Evolutionary conservation across 2,329 filamentous ascomycete species (phyloP).

Genomic region (Penicillium sp.): DNA sequence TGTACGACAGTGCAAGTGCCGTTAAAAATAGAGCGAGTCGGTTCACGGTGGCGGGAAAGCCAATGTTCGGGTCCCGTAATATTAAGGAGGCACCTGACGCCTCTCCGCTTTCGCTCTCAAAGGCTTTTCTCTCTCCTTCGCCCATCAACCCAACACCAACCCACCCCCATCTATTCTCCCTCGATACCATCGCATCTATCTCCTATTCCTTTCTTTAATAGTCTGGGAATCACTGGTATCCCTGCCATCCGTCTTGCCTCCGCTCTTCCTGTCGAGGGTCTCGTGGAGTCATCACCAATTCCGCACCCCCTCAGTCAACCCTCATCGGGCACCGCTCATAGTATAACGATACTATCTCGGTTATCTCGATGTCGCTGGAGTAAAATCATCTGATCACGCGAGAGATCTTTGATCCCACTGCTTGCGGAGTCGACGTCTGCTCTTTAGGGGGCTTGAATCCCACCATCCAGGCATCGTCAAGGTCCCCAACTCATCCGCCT

Average conservation of each 20-base stretch:
- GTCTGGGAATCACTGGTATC: not conserved
- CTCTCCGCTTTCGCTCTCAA: constrained; percentile 29
- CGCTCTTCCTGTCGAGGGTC: not conserved
- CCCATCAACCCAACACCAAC: constrained; percentile 7
- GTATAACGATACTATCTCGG: constrained; percentile 1
- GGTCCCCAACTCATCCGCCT: constrained; percentile 15
- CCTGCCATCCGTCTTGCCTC: not conserved
- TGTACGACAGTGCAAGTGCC: constrained; percentile 3
- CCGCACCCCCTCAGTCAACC: constrained; percentile 2
- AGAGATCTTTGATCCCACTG: constrained; percentile 10
- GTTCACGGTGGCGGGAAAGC: constrained; percentile 20
- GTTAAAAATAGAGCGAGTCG: constrained; percentile 18
- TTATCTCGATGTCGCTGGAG: constrained; percentile 22
- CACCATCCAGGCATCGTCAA: constrained; percentile 14
- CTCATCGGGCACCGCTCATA: constrained; percentile 9
- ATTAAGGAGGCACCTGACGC: constrained; percentile 32
- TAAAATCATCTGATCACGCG: constrained; percentile 5
- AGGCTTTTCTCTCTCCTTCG: constrained; percentile 19
- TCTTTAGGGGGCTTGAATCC: constrained; percentile 19
- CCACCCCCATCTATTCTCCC: constrained; percentile 8
- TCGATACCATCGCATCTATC: constrained; percentile 5
- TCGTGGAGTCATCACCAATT: constrained; percentile 16
- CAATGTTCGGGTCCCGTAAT: constrained; percentile 22
- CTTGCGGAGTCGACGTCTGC: constrained; percentile 12
- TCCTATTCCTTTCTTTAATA: constrained; percentile 4